Percentiles rank a stretch among this genome's conserved stretches.
phyloP scores from a whole-genome alignment of 495 filamentous ascomycete genomes.

The Aspergillus panamensis region DNA sequence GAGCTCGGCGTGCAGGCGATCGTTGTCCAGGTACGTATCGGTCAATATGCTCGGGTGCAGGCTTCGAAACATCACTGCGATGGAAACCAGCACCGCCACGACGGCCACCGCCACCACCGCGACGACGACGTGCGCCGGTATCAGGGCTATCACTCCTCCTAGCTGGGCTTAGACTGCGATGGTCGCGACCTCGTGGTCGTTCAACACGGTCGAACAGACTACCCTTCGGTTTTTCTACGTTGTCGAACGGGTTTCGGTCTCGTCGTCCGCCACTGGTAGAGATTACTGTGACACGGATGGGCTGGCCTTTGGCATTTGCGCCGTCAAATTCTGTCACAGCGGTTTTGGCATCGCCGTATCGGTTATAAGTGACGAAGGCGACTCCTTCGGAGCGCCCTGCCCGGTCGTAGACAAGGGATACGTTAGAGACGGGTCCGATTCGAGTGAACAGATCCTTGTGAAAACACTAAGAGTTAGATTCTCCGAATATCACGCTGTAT shows the following conservation, averaged over 20 bases:
- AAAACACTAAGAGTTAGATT: background rate
- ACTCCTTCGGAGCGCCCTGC: constrained; percentile 85
- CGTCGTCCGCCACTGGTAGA: constrained; percentile 50
- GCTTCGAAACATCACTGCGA: constrained; percentile 65
- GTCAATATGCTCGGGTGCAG: constrained; percentile 71
- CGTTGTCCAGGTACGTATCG: constrained; percentile 72
- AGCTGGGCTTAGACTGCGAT: constrained; percentile 42
- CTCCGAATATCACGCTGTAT: background rate
- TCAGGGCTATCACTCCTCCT: constrained; percentile 29
- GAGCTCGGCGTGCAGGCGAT: constrained; percentile 33
- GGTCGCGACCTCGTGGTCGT: constrained; percentile 34
- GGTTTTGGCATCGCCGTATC: constrained; percentile 60
- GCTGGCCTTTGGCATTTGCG: constrained; percentile 90
- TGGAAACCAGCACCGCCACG: constrained; percentile 34
- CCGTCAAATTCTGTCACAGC: constrained; percentile 83
- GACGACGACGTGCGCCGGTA: constrained; percentile 30
- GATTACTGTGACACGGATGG: constrained; percentile 74
- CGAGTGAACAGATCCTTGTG: constrained; percentile 71
- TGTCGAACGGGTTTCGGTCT: constrained; percentile 49
- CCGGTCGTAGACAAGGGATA: constrained; percentile 81
- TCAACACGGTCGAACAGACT: constrained; percentile 75
- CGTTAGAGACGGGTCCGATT: constrained; percentile 67
- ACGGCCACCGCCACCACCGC: constrained; percentile 34
- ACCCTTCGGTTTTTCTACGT: constrained; percentile 61
- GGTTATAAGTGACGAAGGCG: constrained; percentile 78